A percentile compares a stretch with the other conserved stretches of the same genome.
Evolutionary conservation across 2,329 filamentous ascomycete genomes (phyloP).

Genomic region (Graphiopsis chlorocephala): DNA sequence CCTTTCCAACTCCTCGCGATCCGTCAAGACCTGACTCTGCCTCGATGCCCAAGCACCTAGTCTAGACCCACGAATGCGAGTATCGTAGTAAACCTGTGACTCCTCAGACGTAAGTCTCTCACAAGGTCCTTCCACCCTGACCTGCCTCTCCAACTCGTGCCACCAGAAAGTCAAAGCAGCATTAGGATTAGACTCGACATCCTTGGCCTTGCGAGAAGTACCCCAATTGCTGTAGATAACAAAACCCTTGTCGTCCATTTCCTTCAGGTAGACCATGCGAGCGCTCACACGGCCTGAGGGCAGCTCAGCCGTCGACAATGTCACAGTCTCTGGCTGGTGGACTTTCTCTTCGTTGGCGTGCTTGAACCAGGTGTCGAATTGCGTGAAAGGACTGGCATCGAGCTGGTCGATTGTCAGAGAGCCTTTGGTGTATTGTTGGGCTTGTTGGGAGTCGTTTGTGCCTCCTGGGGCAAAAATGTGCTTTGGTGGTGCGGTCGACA

Average conservation of each 20-base stretch:
- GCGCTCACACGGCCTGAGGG: slow-evolving; percentile 81
- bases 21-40: slow-evolving; percentile 74
- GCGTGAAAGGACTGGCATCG: slow-evolving; percentile 63
- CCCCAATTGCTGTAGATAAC: slow-evolving; percentile 93
- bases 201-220: slow-evolving; percentile 65
- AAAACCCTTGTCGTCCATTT: slow-evolving; percentile 79
- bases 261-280: slow-evolving; percentile 91
- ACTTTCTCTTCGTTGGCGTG: slow-evolving; percentile 62
- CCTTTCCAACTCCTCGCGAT: slow-evolving; percentile 69
- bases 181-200: slow-evolving; percentile 71
- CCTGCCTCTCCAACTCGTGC: slow-evolving; percentile 81
- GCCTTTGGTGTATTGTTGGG: slow-evolving; percentile 71
- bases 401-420: slow-evolving; percentile 63
- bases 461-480: slow-evolving; percentile 63
- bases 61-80: slow-evolving; percentile 71
- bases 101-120: slow-evolving; percentile 68
- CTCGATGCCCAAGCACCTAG: slow-evolving; percentile 91
- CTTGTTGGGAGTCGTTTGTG: slow-evolving; percentile 58
- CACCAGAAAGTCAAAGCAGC: slow-evolving; percentile 89
- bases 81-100: slow-evolving; percentile 65
- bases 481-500: slow-evolving; percentile 31
- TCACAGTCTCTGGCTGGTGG: slow-evolving; percentile 82
- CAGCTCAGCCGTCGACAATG: slow-evolving; percentile 77
- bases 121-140: slow-evolving; percentile 77
- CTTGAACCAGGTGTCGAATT: slow-evolving; percentile 90